A percentile compares a stretch with the other conserved stretches of the same genome.
These are phyloP conservation scores for Boeremia exigua DNA, from an alignment of 2,329 filamentous ascomycete species.

Conservation along the genomic window DNA sequence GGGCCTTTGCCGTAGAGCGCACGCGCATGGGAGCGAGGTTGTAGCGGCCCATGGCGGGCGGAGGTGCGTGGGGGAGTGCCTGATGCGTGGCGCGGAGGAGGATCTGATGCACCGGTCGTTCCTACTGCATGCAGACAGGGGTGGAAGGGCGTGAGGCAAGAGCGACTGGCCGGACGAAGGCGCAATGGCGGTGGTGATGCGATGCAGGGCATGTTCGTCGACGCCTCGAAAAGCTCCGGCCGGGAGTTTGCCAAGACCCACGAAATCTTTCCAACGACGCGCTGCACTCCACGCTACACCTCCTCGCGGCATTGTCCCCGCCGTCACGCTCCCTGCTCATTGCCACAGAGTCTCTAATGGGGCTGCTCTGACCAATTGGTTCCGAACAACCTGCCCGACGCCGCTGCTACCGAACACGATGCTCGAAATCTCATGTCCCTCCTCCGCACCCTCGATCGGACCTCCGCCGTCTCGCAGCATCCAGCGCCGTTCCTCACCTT, in stretches of 20 bases:
- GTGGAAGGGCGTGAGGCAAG: background rate
- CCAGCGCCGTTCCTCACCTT: constrained; percentile 40
- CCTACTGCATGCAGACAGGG: background rate
- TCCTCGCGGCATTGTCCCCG: constrained; percentile 1
- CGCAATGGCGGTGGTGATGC: constrained; percentile 1
- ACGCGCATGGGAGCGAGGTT: constrained; percentile 60
- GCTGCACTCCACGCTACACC: constrained; percentile 4
- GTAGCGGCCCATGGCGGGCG: constrained; percentile 57
- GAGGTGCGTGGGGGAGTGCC: background rate
- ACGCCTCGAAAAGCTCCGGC: constrained; percentile 8
- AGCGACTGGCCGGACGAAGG: constrained; percentile 6
- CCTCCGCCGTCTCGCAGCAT: constrained; percentile 55
- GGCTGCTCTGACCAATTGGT: constrained; percentile 19
- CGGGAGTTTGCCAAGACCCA: constrained; percentile 38
- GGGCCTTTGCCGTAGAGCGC: constrained; percentile 58
- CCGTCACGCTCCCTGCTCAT: background rate
- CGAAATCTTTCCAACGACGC: constrained; percentile 24
- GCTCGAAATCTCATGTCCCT: constrained; percentile 69
- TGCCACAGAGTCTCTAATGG: constrained; percentile 22
- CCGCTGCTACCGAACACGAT: constrained; percentile 57
- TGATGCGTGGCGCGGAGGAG: background rate
- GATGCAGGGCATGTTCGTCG: background rate
- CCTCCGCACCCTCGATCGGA: constrained; percentile 61
- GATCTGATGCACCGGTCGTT: background rate
- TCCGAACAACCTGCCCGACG: constrained; percentile 25